Evolutionary conservation across 495 filamentous ascomycete genomes (phyloP), one percentile per base, ranked within the genome.

Genomic region (Astrothelium subdiscretum): DNA sequence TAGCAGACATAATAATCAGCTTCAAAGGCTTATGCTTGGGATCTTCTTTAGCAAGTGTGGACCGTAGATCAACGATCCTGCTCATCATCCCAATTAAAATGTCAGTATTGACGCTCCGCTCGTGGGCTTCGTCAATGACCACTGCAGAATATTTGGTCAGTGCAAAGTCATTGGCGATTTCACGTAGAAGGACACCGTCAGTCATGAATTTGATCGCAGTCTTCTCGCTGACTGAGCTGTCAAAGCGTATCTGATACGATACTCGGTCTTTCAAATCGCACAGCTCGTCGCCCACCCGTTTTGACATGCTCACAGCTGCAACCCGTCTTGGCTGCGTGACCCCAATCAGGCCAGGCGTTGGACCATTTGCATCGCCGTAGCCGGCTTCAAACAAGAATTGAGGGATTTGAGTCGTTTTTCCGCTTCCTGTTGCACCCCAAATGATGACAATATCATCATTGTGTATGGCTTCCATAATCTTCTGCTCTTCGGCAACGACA

Each of bases 141-240:
- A 99, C 87, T 44, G 87, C 85, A 2, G 92, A 96, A 72, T 99
- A 99, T 63, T 95, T 96, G n/a, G 79, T 83, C 29, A 99, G 77
- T 3, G 89, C 77, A 72, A 97, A 92, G 70, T 99, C 95, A 62
- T 92, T 84, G 0, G 89, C 83, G 51, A 96, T 87, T 70, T 99
- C 95, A 58, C 92, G 85, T 15, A 99, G 80, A 61, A 99, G 78
- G 27, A 99, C 90, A 78, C 95, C 95, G 72, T 99, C 95, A 0
- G 95, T 99, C 91, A 99, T 97, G 74, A 97, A 99, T 73, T 99
- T 99, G 71, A 97, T 85, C 1, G 91, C 87, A 0, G 95, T 99
- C 63, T 92, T 86, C 43, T 83, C 80, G n/a, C 83, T 83, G 1
- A 87, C 85, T 1, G 85, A 91, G 32, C 86, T 87, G 65, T 99